These are phyloP conservation scores for Hibiscus tridactylites DNA, from an alignment of 345 rosid genomes.

Conservation along the genomic window DNA sequence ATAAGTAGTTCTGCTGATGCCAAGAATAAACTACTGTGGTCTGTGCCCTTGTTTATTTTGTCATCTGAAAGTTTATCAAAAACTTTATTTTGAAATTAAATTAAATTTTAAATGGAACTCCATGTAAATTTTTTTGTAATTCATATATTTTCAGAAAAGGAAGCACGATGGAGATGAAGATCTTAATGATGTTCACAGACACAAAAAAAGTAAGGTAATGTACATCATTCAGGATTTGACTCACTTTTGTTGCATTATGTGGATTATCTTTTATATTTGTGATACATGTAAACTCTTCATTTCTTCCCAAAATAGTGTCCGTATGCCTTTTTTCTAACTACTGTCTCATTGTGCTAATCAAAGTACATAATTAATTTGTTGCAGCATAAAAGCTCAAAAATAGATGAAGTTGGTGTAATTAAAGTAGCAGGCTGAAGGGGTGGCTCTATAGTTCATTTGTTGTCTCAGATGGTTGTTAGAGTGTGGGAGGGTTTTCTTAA, in stretches of 20 bases:
- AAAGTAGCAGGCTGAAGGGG: conserved; percentile 71
- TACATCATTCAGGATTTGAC: background rate
- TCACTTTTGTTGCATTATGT: background rate
- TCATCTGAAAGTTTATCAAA: background rate
- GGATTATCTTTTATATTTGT: background rate
- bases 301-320: background rate
- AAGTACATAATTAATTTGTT: conserved; percentile 12
- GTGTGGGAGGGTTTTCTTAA: conserved; percentile 44
- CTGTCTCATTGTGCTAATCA: conserved; percentile 9
- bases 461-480: conserved; percentile 35
- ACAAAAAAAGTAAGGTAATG: conserved; percentile 92
- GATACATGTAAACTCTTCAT: background rate
- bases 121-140: background rate
- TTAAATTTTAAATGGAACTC: background rate
- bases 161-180: conserved; percentile 95
- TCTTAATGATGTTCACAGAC: conserved; percentile 70
- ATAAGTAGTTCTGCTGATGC: background rate
- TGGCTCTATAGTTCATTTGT: conserved; percentile 23
- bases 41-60: background rate
- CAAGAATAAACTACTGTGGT: background rate
- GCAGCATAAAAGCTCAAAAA: conserved; percentile 89
- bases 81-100: background rate
- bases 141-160: conserved; percentile 65
- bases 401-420: conserved; percentile 83
- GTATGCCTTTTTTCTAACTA: background rate